Evolutionary conservation across 2,329 filamentous ascomycete genomes (phyloP).

Genomic region (Fusarium armeniacum): DNA sequence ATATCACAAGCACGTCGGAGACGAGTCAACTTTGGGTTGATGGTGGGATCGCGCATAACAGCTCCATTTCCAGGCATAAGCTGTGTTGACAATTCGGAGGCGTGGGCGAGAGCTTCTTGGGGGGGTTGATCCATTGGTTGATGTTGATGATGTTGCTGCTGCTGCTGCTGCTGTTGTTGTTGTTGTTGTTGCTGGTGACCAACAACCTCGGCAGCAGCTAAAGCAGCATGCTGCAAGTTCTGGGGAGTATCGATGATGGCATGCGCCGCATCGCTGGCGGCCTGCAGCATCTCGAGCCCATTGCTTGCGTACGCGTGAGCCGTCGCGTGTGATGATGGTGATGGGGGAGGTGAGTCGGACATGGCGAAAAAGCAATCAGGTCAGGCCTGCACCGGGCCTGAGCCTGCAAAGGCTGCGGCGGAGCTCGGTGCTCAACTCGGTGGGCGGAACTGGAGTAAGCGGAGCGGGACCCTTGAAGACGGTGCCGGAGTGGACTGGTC

Average conservation of each 20-base stretch:
- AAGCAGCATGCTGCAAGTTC: slow-evolving; percentile 58
- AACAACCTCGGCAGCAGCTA: slow-evolving; percentile 53
- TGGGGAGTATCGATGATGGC: slow-evolving; percentile 56
- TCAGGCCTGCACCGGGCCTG: slow-evolving; percentile 38
- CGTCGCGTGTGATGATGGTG: slow-evolving; percentile 49
- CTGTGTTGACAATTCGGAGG: slow-evolving; percentile 46
- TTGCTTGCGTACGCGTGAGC: slow-evolving; percentile 63
- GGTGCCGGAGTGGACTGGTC: slow-evolving; percentile 31
- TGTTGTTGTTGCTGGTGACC: slow-evolving; percentile 45
- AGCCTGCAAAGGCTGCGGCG: slow-evolving; percentile 40
- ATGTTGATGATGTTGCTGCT: slow-evolving; percentile 42
- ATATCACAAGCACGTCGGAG: slow-evolving; percentile 72
- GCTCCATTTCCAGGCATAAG: slow-evolving; percentile 45
- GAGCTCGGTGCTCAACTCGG: slow-evolving; percentile 45
- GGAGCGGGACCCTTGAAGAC: slow-evolving; percentile 43
- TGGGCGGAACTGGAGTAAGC: slow-evolving; percentile 34
- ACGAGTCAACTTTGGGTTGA: slow-evolving; percentile 67
- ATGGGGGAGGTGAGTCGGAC: slow-evolving; percentile 50
- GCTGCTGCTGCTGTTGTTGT: slow-evolving; percentile 44
- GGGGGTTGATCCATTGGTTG: slow-evolving; percentile 38
- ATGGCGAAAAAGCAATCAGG: slow-evolving; percentile 35
- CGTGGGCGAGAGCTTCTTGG: slow-evolving; percentile 36
- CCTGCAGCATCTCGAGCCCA: slow-evolving; percentile 62
- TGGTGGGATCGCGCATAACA: slow-evolving; percentile 57
- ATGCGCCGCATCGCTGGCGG: slow-evolving; percentile 61